These are phyloP conservation scores for Spizellomyces sp. DNA, from an alignment of 192 early-diverging fungal genomes.

Conservation along the genomic window DNA sequence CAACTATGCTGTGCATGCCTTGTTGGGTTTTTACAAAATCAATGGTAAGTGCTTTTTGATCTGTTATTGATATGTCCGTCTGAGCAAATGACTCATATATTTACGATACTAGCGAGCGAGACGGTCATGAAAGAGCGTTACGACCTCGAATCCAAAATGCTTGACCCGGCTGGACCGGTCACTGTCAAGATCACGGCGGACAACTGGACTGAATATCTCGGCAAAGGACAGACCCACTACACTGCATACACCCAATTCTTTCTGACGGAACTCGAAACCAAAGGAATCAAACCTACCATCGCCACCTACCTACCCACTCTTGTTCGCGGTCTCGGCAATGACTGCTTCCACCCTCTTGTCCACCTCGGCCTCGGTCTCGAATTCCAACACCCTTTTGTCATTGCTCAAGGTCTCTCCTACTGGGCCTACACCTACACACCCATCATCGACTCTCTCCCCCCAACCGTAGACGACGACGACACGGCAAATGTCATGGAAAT, in stretches of 20 bases:
- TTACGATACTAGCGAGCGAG: not conserved
- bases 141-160: conserved; percentile 20
- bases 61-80: not conserved
- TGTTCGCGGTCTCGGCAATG: conserved; percentile 10
- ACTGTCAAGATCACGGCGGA: conserved; percentile 2
- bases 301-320: conserved; percentile 9
- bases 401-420: conserved; percentile 23
- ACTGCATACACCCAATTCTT: conserved; percentile 11
- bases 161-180: conserved; percentile 13
- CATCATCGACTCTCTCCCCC: conserved; percentile 14
- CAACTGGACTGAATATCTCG: conserved; percentile 24
- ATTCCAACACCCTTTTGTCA: conserved; percentile 13
- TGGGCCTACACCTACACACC: conserved; percentile 20
- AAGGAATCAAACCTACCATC: conserved; percentile 15
- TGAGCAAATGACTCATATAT: not conserved
- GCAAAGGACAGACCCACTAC: conserved; percentile 18
- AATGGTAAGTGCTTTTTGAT: conserved; percentile 4
- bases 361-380: conserved; percentile 23
- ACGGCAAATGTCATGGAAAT: conserved; percentile 14
- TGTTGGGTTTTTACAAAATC: conserved; percentile 15
- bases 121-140: conserved; percentile 19
- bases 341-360: conserved; percentile 23
- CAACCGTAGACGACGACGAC: conserved; percentile 10
- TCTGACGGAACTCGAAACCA: conserved; percentile 5
- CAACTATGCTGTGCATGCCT: conserved; percentile 9